These are phyloP conservation scores for Urtica urens DNA, from an alignment of 306 rosid genomes.

Conservation along the genomic window DNA sequence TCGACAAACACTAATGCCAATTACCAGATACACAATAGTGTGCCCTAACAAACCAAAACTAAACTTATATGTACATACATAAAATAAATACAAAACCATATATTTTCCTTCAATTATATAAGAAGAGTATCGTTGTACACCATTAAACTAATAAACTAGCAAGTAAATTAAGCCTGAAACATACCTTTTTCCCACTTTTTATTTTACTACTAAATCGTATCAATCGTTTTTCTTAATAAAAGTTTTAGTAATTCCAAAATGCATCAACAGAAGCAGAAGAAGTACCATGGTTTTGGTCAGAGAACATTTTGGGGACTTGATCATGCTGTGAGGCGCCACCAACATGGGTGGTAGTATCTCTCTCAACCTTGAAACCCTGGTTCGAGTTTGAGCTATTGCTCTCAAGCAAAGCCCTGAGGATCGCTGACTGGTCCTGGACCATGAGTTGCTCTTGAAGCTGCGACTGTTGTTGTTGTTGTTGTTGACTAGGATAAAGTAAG, in stretches of 20 bases:
- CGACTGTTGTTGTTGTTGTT: constrained; percentile 25
- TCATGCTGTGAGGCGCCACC: constrained; percentile 51
- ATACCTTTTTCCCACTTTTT: too few species aligned
- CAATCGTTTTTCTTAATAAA: neutral
- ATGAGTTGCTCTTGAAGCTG: constrained; percentile 25
- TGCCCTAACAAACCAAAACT: constrained; percentile 4
- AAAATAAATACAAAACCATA: constrained; percentile 8
- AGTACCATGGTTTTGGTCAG: constrained; percentile 33
- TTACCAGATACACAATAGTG: too few species aligned
- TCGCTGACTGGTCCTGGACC: constrained; percentile 39
- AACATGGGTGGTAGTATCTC: too few species aligned
- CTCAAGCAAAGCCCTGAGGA: constrained; percentile 44
- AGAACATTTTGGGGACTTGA: constrained; percentile 25
- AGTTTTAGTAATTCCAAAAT: constrained; percentile 47
- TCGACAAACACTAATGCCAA: constrained; percentile 12
- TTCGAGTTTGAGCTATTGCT: constrained; percentile 39
- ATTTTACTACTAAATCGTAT: neutral
- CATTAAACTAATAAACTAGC: constrained; percentile 12
- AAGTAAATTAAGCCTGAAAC: neutral
- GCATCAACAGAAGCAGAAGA: constrained; percentile 26
- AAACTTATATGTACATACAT: neutral
- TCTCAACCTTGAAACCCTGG: constrained; percentile 46
- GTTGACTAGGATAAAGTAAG: neutral
- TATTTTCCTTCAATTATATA: constrained; percentile 27
- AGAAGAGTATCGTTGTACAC: constrained; percentile 26